phyloP scores from a whole-genome alignment of 2,329 filamentous ascomycete genomes.

The Pyricularia pennisetigena region DNA sequence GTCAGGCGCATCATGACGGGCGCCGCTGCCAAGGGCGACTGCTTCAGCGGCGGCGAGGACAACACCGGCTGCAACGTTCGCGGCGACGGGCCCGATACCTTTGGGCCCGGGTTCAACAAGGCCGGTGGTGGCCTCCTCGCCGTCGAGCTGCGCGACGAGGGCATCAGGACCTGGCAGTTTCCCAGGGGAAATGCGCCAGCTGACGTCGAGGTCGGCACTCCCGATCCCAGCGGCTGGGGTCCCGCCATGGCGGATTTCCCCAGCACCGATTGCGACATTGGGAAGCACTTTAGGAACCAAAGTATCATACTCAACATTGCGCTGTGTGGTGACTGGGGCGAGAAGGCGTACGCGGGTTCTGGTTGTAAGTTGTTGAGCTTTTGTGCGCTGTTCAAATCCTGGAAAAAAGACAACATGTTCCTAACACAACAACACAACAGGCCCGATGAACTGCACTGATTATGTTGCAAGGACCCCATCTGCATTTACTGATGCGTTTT shows the following conservation, averaged over 20 bases:
- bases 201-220: slow-evolving; percentile 38
- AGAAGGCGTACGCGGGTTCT: slow-evolving; percentile 33
- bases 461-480: slow-evolving; percentile 47
- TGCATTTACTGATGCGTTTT: slow-evolving; percentile 50
- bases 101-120: slow-evolving; percentile 41
- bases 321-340: slow-evolving; percentile 48
- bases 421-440: background rate
- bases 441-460: slow-evolving; percentile 42
- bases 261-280: slow-evolving; percentile 49
- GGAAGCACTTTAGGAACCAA: slow-evolving; percentile 51
- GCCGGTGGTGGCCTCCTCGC: slow-evolving; percentile 49
- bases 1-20: slow-evolving; percentile 46
- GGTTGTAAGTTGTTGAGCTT: slow-evolving; percentile 25
- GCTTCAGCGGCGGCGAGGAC: slow-evolving; percentile 31
- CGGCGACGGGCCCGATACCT: slow-evolving; percentile 27
- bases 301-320: slow-evolving; percentile 59
- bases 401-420: background rate
- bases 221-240: slow-evolving; percentile 54
- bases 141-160: slow-evolving; percentile 48
- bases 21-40: slow-evolving; percentile 28
- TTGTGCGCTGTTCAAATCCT: too few relatives aligned
- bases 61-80: slow-evolving; percentile 50
- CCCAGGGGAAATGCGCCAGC: slow-evolving; percentile 32
- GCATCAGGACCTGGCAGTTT: slow-evolving; percentile 57
- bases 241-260: slow-evolving; percentile 56